phyloP scores from a whole-genome alignment of 495 filamentous ascomycete genomes.

The Podospora pseudocomata region DNA sequence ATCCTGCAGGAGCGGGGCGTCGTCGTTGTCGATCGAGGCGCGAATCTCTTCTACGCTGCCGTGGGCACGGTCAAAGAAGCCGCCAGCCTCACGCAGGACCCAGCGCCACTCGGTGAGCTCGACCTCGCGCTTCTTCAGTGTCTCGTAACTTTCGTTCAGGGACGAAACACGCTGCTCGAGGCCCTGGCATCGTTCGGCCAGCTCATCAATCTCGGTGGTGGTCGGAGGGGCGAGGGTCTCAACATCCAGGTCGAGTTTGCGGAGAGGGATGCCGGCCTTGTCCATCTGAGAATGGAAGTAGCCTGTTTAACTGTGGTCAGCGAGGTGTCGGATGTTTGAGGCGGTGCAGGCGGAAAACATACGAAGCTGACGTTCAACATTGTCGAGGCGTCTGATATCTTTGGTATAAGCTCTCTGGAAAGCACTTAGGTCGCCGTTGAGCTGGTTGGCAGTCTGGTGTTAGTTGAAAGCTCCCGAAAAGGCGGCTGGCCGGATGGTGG shows the following conservation, averaged over 20 bases:
- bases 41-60: conserved; percentile 96
- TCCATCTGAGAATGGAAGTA: conserved; percentile 95
- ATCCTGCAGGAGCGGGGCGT: conserved; percentile 76
- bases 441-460: conserved; percentile 46
- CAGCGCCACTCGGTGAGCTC: conserved; percentile 97
- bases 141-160: conserved; percentile 96
- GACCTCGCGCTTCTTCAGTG: conserved; percentile 92
- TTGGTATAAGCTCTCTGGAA: conserved; percentile 97
- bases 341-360: conserved; percentile 37
- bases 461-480: neutral
- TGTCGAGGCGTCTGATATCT: conserved; percentile 93
- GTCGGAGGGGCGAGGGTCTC: conserved; percentile 81
- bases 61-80: conserved; percentile 94
- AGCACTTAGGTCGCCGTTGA: conserved; percentile 86
- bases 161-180: conserved; percentile 88
- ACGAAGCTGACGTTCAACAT: conserved; percentile 96
- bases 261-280: conserved; percentile 77
- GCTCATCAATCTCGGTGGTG: conserved; percentile 90
- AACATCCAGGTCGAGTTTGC: conserved; percentile 78
- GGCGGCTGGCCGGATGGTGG: neutral
- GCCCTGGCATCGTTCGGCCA: conserved; percentile 85
- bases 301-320: conserved; percentile 45
- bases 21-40: conserved; percentile 81
- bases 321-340: neutral
- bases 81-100: conserved; percentile 90